Evolutionary conservation across 805 yeast species (phyloP).

Genomic region (Danielia oregonensis): DNA sequence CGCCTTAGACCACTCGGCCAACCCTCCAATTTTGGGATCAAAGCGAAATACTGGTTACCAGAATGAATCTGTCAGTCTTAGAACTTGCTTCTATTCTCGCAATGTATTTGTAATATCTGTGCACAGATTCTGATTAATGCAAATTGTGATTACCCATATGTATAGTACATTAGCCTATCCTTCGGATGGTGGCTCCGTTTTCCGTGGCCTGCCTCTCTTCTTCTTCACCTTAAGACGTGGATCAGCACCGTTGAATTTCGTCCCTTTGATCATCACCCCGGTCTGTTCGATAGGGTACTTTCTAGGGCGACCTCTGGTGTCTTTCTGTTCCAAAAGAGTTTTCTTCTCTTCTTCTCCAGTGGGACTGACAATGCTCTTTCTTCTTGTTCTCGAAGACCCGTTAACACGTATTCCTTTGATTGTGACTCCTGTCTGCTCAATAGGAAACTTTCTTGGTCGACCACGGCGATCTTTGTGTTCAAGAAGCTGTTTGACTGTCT

Average conservation of each 20-base stretch:
- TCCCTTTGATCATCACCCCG: conserved; percentile 42
- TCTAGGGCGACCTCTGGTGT: conserved; percentile 13
- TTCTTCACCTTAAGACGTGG: conserved; percentile 9
- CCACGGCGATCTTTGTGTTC: conserved; percentile 45
- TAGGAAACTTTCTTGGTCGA: conserved; percentile 48
- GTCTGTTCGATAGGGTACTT: conserved; percentile 42
- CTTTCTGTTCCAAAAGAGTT: no score
- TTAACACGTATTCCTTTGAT: conserved; percentile 41
- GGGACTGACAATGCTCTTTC: no score
- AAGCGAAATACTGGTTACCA: not conserved
- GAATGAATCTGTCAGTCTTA: not conserved
- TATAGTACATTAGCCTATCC: no score
- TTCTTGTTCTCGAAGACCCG: conserved; percentile 23
- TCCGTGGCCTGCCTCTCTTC: conserved; percentile 12
- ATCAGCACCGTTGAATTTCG: conserved; percentile 32
- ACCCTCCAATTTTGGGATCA: conserved; percentile 38
- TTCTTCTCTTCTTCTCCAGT: conserved; percentile 1
- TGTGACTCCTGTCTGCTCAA: conserved; percentile 43
- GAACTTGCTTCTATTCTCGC: no score
- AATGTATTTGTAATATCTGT: no score
- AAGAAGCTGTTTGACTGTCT: conserved; percentile 24
- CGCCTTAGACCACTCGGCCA: conserved; percentile 54
- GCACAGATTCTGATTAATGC: no score
- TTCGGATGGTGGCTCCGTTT: no score
- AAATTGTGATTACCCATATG: no score